Percentiles rank a stretch among this genome's conserved stretches.
These are phyloP conservation scores for Asparagopsis taxiformis DNA, from an alignment of 31 red algal species.

Conservation along the genomic window DNA sequence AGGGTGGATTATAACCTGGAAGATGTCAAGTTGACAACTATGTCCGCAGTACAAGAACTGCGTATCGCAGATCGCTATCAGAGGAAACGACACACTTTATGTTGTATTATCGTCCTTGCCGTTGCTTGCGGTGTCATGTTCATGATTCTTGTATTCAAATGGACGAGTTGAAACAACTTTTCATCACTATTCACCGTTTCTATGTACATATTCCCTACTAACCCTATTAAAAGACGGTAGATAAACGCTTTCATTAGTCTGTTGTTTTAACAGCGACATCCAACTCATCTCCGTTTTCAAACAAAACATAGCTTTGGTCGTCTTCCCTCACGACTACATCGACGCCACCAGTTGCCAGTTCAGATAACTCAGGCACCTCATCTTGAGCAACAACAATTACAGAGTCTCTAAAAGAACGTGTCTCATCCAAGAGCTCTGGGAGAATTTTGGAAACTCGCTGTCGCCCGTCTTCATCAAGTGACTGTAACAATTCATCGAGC, in stretches of 20 bases:
- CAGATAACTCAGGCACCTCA: constrained; percentile 29
- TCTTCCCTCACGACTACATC: constrained; percentile 16
- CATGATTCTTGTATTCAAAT: constrained; percentile 75
- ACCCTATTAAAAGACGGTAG: no score
- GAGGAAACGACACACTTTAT: constrained; percentile 65
- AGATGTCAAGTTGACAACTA: constrained; percentile 51
- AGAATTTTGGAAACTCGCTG: constrained; percentile 48
- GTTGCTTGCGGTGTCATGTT: constrained; percentile 85
- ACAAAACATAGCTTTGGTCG: constrained; percentile 21
- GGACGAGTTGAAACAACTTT: constrained; percentile 67
- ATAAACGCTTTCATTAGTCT: no score
- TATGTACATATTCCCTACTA: no score
- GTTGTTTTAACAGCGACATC: no score
- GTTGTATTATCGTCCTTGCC: constrained; percentile 76
- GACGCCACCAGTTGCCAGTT: constrained; percentile 20
- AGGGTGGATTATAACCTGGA: constrained; percentile 94
- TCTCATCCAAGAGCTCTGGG: constrained; percentile 7
- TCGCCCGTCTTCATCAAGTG: constrained; percentile 64
- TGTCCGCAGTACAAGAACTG: constrained; percentile 65
- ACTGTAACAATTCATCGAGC: constrained; percentile 69
- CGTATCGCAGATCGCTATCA: constrained; percentile 70
- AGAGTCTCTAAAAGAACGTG: constrained; percentile 8
- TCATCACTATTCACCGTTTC: no score
- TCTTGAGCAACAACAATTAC: constrained; percentile 43
- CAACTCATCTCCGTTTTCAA: not conserved